Conservation (phyloP, 306 rosid genomes). For the Hippophae rhamnoides region DNA sequence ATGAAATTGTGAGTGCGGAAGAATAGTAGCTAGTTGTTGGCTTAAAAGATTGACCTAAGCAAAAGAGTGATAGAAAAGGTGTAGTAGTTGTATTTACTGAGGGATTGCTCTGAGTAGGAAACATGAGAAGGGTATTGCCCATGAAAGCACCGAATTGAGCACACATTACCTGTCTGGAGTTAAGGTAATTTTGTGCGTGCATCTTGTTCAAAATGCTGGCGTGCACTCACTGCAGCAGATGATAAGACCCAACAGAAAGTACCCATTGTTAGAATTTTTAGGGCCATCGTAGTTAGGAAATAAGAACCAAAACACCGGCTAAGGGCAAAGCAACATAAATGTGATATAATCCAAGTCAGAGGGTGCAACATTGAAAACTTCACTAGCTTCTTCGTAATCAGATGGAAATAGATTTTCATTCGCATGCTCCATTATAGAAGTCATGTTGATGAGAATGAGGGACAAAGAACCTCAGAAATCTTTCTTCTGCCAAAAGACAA, state of each 20-base stretch:
- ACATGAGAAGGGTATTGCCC: conserved; percentile 89
- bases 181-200: conserved; percentile 39
- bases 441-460: conserved; percentile 74
- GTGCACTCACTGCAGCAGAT: conserved; percentile 73
- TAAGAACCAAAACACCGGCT: conserved; percentile 77
- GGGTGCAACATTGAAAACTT: conserved; percentile 81
- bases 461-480: conserved; percentile 20
- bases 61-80: conserved; percentile 63
- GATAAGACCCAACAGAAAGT: conserved; percentile 89
- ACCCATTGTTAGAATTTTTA: conserved; percentile 64
- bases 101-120: conserved; percentile 67
- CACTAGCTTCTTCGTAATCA: conserved; percentile 94
- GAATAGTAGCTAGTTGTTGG: no score
- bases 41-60: not conserved
- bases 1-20: no score
- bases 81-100: conserved; percentile 60
- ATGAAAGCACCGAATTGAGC: conserved; percentile 90
- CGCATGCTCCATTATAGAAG: conserved; percentile 89
- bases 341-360: conserved; percentile 89
- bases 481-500: no score
- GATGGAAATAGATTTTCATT: conserved; percentile 94
- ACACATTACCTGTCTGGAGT: conserved; percentile 78
- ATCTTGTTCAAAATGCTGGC: conserved; percentile 66
- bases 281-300: conserved; percentile 53
- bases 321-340: conserved; percentile 83